Base-by-base conservation (phyloP, 2,329 filamentous ascomycete species). In the Cercospora zeina region DNA sequence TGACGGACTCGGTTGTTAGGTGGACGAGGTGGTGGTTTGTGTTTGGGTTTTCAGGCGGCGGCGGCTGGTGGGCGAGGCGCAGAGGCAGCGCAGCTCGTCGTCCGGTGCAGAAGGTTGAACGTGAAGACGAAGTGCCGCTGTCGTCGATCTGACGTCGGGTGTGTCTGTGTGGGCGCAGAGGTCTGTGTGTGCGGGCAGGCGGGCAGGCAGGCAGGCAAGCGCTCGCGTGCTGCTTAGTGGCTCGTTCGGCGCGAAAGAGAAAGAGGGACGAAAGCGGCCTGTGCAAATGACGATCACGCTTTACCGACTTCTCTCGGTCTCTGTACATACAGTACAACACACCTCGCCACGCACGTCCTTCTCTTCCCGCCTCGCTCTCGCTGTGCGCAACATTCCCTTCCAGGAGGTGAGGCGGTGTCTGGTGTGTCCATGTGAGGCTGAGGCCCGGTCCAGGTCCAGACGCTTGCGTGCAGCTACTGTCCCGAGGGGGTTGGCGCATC, bases 181-280 rank as follows among this genome's bases (percentile, higher is more conserved):
- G 16, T 45, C 16, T 45, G 39, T 45, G 39, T 45, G 39, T 16
- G 39, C 39, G 7, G 39, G 39, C 39, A 45, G 19, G 39, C 39
- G 21, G 39, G 39, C 39, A 45, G 39, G 33, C n/a, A 45, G 39
- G 3, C 24, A 27, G 24, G 24, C 19, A 45, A 16, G 19, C 16
- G 39, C 39, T 45, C 39, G 39, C 39, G 39, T 45, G 39, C 39
- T 45, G 39, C 39, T 45, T 45, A 45, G 39, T 45, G 39, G 39
- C 39, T 45, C 39, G 39, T 45, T 45, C 39, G 39, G 39, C 39
- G 39, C 39, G 19, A 45, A 16, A 45, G 39, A 45, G 24, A 27
- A 45, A 45, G 39, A 45, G 39, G 39, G 39, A 45, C 39, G 39
- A 45, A 45, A 45, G 39, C 16, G 39, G 39, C 16, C 39, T 45